Conservation (phyloP, 225 moss, liverwort and hornwort genomes). For the Polytrichum commune region DNA sequence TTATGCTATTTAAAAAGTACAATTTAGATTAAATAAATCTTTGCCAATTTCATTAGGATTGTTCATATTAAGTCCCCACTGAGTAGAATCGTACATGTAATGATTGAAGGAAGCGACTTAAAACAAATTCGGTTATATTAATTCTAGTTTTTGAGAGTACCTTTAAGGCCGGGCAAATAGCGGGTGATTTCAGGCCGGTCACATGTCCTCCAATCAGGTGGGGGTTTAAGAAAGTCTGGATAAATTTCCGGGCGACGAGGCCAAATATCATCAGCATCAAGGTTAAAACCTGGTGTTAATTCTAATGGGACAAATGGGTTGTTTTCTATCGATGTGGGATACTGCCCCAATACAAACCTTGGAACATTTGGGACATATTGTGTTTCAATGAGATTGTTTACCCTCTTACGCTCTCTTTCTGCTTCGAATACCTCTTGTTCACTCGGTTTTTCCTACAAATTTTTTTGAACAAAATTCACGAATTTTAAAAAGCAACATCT, state of each 20-base stretch:
- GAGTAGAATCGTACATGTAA: no score
- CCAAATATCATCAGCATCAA: constrained; percentile 14
- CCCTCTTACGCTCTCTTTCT: not conserved
- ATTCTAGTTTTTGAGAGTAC: not conserved
- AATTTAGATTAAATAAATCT: no score
- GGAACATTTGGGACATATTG: constrained; percentile 8
- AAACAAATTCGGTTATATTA: no score
- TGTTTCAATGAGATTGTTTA: not conserved
- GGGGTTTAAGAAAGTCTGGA: constrained; percentile 30
- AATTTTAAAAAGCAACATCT: no score
- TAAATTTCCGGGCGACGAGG: constrained; percentile 25
- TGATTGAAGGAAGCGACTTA: no score
- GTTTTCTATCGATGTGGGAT: not conserved
- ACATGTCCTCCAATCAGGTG: constrained; percentile 34
- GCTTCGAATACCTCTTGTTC: not conserved
- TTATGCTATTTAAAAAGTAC: no score
- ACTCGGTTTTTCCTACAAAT: not conserved
- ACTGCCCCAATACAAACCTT: not conserved
- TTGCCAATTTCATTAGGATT: no score
- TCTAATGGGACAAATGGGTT: not conserved
- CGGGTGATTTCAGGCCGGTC: constrained; percentile 19
- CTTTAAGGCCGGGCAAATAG: constrained; percentile 21
- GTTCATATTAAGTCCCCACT: no score
- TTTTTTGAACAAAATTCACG: no score
- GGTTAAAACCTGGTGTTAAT: not conserved